Conservation (phyloP, 208 protist species). For the Trypanosoma brucei region DNA sequence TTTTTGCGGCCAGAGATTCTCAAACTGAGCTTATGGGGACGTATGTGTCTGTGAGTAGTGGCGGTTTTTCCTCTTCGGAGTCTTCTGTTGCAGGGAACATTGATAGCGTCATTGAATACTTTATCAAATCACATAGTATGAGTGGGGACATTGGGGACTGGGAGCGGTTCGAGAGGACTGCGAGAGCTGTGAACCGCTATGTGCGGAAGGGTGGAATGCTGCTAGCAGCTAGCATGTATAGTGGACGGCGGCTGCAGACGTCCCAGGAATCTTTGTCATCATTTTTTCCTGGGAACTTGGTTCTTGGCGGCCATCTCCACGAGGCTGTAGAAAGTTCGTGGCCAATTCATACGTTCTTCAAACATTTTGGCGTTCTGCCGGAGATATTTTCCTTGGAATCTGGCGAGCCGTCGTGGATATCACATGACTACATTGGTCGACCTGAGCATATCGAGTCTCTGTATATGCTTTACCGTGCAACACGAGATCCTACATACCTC, state of each 20-base stretch:
- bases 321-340: conserved; percentile 39
- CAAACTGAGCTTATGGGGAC: conserved; percentile 37
- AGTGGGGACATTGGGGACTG: conserved; percentile 44
- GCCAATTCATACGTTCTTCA: conserved; percentile 62
- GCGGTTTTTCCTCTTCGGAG: conserved; percentile 18
- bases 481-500: conserved; percentile 53
- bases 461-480: conserved; percentile 76
- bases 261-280: conserved; percentile 56
- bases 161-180: conserved; percentile 42
- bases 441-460: conserved; percentile 86
- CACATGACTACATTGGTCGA: conserved; percentile 60
- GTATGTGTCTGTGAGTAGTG: conserved; percentile 36
- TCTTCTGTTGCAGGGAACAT: conserved; percentile 53
- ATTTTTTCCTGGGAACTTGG: conserved; percentile 77
- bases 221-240: conserved; percentile 44
- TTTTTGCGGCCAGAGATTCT: conserved; percentile 28
- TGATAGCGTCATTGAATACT: conserved; percentile 88
- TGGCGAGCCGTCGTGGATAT: neutral
- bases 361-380: conserved; percentile 62
- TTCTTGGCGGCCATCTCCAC: conserved; percentile 49
- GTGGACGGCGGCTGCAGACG: conserved; percentile 15
- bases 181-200: conserved; percentile 19
- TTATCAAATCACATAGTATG: conserved; percentile 72
- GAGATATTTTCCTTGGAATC: conserved; percentile 43
- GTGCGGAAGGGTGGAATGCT: conserved; percentile 43